Percentiles rank a stretch among this genome's conserved stretches.
phyloP scores from a whole-genome alignment of 1,139 yeast genomes.

The Yamadazyma kanchanaburiensis region DNA sequence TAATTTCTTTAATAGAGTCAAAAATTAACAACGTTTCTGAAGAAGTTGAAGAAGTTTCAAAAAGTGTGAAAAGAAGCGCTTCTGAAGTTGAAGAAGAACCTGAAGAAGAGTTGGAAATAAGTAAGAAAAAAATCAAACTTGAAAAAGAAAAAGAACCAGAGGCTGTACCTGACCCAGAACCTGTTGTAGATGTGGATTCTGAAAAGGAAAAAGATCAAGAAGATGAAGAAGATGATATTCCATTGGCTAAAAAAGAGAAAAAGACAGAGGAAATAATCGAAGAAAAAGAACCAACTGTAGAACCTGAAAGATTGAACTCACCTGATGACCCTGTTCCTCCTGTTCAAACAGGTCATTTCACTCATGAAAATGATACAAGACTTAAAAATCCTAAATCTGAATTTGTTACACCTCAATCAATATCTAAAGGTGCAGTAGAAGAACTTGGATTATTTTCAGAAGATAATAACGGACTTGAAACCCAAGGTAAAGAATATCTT shows the following conservation, averaged over 20 bases:
- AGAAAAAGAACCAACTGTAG: slow-evolving; percentile 9
- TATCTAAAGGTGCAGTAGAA: slow-evolving; percentile 63
- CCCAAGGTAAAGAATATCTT: slow-evolving; percentile 67
- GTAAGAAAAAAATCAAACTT: slow-evolving; percentile 1
- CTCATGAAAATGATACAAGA: slow-evolving; percentile 54
- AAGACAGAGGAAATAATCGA: neutral
- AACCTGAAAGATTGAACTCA: slow-evolving; percentile 17
- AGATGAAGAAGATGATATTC: neutral
- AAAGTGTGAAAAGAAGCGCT: slow-evolving; percentile 1
- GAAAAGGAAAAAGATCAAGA: slow-evolving; percentile 1
- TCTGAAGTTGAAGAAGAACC: slow-evolving; percentile 8
- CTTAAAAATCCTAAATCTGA: slow-evolving; percentile 76
- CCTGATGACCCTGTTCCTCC: slow-evolving; percentile 40
- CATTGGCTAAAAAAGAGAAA: neutral
- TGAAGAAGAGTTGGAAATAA: slow-evolving; percentile 3
- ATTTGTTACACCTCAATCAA: slow-evolving; percentile 68
- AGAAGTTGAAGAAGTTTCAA: slow-evolving; percentile 2
- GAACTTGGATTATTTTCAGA: slow-evolving; percentile 69
- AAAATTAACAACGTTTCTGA: too few species aligned
- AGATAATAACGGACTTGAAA: slow-evolving; percentile 49
- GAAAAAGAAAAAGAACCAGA: neutral
- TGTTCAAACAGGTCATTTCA: slow-evolving; percentile 43
- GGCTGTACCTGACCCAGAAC: slow-evolving; percentile 7
- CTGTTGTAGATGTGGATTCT: neutral
- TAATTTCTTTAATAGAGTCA: slow-evolving; percentile 19